Evolutionary conservation across 23 red algal genomes (phyloP).

Genomic region (Cyanidiococcus yangmingshanensis): DNA sequence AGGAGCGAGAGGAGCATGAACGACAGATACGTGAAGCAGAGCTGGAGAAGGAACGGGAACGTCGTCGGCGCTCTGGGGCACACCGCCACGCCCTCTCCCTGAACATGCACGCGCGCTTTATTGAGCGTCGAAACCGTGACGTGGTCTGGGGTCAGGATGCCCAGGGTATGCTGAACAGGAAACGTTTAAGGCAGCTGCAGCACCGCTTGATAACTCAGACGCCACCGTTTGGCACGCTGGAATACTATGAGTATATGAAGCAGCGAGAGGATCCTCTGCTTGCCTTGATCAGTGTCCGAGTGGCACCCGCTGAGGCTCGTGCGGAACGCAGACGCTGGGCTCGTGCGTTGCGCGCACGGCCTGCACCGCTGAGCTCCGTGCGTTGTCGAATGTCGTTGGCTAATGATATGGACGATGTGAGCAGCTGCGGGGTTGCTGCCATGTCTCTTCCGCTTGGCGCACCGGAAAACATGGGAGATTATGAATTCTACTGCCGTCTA

Average conservation of each 20-base stretch:
- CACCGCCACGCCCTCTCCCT: not conserved
- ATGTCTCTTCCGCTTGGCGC: not conserved
- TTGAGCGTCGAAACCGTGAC: not conserved
- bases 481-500: not conserved
- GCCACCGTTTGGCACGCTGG: conserved; percentile 17
- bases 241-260: not conserved
- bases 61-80: not conserved
- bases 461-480: not conserved
- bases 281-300: not conserved
- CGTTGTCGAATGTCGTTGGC: not conserved
- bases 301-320: not conserved
- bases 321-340: conserved; percentile 4
- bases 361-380: not conserved
- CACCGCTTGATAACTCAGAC: not conserved
- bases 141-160: not conserved
- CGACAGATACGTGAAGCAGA: not conserved
- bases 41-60: not conserved
- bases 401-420: not conserved
- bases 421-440: not conserved
- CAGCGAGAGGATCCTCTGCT: not conserved
- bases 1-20: not conserved
- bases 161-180: not conserved
- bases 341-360: conserved; percentile 2
- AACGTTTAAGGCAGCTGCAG: not conserved
- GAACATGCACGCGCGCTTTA: not conserved